Percentiles rank a stretch among this genome's conserved stretches.
Evolutionary conservation across 2,329 filamentous ascomycete species (phyloP).

Genomic region (Botrytis fabae): DNA sequence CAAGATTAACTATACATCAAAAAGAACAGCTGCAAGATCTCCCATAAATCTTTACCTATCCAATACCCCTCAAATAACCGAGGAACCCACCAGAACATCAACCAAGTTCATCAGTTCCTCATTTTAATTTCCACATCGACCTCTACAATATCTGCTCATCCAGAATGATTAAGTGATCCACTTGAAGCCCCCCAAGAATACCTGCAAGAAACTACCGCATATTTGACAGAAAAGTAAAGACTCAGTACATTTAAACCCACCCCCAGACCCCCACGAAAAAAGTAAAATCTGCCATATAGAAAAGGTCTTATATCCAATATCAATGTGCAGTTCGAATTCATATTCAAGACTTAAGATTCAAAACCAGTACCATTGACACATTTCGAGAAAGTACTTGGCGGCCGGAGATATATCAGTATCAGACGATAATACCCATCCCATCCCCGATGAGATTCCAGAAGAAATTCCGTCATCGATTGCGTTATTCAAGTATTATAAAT

Average conservation of each 20-base stretch:
- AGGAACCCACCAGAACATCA: not conserved
- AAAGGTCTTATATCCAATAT: not conserved
- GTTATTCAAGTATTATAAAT: too few relatives aligned
- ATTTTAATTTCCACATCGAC: not conserved
- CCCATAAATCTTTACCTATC: not conserved
- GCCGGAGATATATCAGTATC: not conserved
- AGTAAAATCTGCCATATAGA: not conserved
- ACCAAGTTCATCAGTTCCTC: not conserved
- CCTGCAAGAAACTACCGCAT: too few relatives aligned
- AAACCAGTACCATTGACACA: not conserved
- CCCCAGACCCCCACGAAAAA: not conserved
- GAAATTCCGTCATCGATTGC: too few relatives aligned
- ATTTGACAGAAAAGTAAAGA: not conserved
- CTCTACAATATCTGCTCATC: not conserved
- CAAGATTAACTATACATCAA: too few relatives aligned
- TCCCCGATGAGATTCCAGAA: too few relatives aligned
- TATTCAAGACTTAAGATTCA: not conserved
- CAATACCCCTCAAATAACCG: not conserved
- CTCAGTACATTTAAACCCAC: not conserved
- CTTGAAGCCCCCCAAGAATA: too few relatives aligned
- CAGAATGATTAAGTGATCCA: not conserved
- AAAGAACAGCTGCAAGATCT: not conserved
- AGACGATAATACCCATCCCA: not conserved
- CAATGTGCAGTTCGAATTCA: not conserved
- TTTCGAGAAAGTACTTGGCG: not conserved